phyloP scores from a whole-genome alignment of 2,329 filamentous ascomycete species.

The Myriosclerotinia curreyana region DNA sequence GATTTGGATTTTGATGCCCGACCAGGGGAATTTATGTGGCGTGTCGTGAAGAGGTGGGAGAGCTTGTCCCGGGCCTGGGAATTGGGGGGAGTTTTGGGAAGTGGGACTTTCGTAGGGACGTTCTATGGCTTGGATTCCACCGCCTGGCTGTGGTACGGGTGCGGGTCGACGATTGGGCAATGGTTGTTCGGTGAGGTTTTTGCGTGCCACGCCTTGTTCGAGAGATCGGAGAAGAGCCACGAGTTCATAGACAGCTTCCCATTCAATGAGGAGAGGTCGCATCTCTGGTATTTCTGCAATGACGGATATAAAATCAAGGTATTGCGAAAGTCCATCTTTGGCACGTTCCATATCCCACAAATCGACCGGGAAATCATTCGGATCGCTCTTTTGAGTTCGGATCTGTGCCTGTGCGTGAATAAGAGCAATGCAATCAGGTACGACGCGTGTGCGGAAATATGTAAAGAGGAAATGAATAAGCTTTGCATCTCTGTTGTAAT shows the following conservation, averaged over 20 bases:
- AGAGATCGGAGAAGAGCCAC: constrained; percentile 83
- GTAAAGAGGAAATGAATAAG: constrained; percentile 87
- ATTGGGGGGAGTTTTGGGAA: constrained; percentile 25
- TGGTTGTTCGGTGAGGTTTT: constrained; percentile 56
- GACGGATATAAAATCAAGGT: constrained; percentile 88
- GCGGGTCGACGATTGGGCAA: constrained; percentile 41
- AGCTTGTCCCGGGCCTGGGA: constrained; percentile 39
- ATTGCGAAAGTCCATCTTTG: constrained; percentile 91
- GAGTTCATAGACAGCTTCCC: constrained; percentile 87
- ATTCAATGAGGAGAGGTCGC: constrained; percentile 81
- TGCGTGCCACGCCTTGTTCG: constrained; percentile 83
- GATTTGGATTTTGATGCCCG: constrained; percentile 84
- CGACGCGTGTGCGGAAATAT: constrained; percentile 86
- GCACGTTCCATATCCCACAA: constrained; percentile 97
- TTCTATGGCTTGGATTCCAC: constrained; percentile 50
- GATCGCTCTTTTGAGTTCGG: constrained; percentile 68
- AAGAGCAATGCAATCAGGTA: constrained; percentile 89
- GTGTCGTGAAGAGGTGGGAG: constrained; percentile 58
- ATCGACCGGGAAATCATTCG: constrained; percentile 88
- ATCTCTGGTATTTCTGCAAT: constrained; percentile 82
- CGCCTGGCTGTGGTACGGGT: constrained; percentile 17
- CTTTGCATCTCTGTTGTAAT: constrained; percentile 55
- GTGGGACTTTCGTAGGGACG: constrained; percentile 56
- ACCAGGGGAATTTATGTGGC: constrained; percentile 62
- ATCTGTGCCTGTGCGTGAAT: constrained; percentile 94